Conservation (phyloP, 1,139 yeast species). For the Suhomyces bokatorum region DNA sequence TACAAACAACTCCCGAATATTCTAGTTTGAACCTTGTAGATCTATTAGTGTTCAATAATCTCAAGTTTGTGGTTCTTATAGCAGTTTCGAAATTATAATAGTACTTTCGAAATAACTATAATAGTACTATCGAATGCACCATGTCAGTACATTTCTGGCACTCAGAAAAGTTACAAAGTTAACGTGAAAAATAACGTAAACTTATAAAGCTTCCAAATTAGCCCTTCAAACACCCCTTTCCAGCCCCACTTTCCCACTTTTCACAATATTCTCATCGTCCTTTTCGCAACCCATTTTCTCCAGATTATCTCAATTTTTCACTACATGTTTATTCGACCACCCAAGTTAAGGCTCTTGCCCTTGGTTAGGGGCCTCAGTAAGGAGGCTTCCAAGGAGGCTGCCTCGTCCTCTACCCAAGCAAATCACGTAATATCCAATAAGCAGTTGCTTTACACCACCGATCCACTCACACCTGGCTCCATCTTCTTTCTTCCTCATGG, state of each 20-base stretch:
- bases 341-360: neutral
- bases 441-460: constrained; percentile 76
- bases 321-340: constrained; percentile 2
- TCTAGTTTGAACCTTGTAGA: no score
- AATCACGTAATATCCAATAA: constrained; percentile 56
- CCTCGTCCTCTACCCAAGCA: constrained; percentile 34
- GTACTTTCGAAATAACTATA: no score
- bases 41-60: no score
- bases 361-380: constrained; percentile 3
- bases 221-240: neutral
- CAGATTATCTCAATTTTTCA: neutral
- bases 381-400: constrained; percentile 7
- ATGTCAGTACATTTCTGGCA: no score
- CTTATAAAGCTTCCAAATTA: neutral
- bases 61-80: no score
- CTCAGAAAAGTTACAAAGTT: no score
- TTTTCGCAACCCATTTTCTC: constrained; percentile 1
- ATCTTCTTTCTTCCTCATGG: constrained; percentile 91
- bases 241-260: neutral
- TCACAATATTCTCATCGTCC: neutral
- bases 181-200: no score
- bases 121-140: no score
- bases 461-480: constrained; percentile 82
- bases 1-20: no score
- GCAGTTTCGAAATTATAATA: no score